These are phyloP conservation scores for Herpotrichia juniperi DNA, from an alignment of 2,329 filamentous ascomycete species.

Conservation along the genomic window DNA sequence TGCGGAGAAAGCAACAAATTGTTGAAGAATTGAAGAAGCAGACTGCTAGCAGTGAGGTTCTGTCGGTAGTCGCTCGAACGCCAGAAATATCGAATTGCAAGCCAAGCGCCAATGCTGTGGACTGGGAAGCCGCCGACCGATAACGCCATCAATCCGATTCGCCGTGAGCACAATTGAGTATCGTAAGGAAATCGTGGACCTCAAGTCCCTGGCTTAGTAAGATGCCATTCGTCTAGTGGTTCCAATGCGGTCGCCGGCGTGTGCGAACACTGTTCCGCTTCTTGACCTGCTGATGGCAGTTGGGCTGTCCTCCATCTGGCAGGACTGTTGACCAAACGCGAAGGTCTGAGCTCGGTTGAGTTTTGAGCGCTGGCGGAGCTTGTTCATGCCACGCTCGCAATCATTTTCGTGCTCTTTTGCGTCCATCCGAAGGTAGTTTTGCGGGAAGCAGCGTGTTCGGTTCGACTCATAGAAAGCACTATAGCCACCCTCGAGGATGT, in stretches of 20 bases:
- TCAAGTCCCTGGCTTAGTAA: slow-evolving; percentile 33
- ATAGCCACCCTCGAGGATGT: slow-evolving; percentile 96
- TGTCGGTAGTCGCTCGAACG: slow-evolving; percentile 43
- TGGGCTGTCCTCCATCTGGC: slow-evolving; percentile 67
- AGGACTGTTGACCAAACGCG: slow-evolving; percentile 80
- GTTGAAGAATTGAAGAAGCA: slow-evolving; percentile 22
- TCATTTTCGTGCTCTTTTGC: slow-evolving; percentile 89
- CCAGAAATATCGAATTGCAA: slow-evolving; percentile 33
- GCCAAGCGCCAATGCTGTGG: slow-evolving; percentile 42
- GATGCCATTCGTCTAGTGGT: slow-evolving; percentile 46
- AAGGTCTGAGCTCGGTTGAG: slow-evolving; percentile 90
- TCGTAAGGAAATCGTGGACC: slow-evolving; percentile 39
- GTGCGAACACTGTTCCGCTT: slow-evolving; percentile 36
- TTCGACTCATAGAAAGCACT: slow-evolving; percentile 87
- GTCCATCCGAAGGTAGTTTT: slow-evolving; percentile 97
- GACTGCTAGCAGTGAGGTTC: slow-evolving; percentile 26
- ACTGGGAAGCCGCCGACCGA: slow-evolving; percentile 37
- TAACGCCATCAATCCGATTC: slow-evolving; percentile 45
- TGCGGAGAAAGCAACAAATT: slow-evolving; percentile 39
- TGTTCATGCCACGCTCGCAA: slow-evolving; percentile 93
- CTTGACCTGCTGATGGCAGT: slow-evolving; percentile 50
- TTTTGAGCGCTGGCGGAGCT: slow-evolving; percentile 87
- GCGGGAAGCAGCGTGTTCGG: slow-evolving; percentile 82
- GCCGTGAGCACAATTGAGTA: slow-evolving; percentile 37
- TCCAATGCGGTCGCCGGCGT: slow-evolving; percentile 37